phyloP scores from a whole-genome alignment of 2,329 filamentous ascomycete species.

The Monilinia laxa region DNA sequence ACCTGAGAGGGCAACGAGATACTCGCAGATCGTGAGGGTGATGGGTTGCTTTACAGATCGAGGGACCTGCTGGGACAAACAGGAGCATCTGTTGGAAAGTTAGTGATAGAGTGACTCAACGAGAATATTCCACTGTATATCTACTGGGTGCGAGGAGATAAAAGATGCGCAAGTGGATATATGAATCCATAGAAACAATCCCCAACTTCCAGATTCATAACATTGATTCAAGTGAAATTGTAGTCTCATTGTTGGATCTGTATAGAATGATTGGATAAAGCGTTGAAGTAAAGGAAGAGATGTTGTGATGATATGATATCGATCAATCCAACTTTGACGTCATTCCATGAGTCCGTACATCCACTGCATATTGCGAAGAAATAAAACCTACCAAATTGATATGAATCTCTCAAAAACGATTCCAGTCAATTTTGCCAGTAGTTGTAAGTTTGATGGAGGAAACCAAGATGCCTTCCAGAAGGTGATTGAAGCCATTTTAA shows the following conservation, averaged over 20 bases:
- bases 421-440: neutral
- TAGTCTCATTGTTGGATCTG: no score
- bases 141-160: neutral
- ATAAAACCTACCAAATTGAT: neutral
- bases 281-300: no score
- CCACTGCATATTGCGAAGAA: no score
- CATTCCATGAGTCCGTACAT: no score
- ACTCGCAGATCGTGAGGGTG: neutral
- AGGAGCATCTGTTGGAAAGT: neutral
- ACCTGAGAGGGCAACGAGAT: neutral
- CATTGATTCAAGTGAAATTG: no score
- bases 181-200: no score
- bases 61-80: neutral
- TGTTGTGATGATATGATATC: no score
- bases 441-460: neutral
- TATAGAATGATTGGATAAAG: no score
- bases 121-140: neutral
- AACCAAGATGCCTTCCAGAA: neutral
- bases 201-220: no score
- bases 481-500: neutral
- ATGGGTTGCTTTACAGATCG: neutral
- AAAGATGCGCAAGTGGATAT: no score
- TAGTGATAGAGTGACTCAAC: neutral
- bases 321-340: no score
- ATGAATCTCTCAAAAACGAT: neutral